Evolutionary conservation across 345 rosid species (phyloP).

Genomic region (Murraya koenigii): DNA sequence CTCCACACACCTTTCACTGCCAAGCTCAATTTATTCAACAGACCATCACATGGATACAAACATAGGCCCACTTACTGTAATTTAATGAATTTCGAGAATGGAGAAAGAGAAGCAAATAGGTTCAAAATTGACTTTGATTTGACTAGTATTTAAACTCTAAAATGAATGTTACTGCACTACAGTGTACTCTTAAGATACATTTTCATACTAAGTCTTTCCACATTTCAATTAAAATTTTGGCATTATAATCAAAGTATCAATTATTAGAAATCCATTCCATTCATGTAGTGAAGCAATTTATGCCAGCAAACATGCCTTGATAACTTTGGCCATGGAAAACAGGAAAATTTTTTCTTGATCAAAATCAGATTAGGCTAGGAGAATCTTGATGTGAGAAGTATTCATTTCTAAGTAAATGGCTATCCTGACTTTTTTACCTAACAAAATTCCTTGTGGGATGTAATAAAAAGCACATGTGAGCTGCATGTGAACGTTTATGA

Average conservation of each 20-base stretch:
- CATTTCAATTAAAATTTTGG: background rate
- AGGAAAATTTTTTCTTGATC: too few species aligned
- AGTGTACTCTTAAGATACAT: background rate
- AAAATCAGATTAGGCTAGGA: too few species aligned
- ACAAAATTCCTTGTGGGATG: too few species aligned
- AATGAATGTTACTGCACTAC: background rate
- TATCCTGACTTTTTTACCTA: too few species aligned
- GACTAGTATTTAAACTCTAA: background rate
- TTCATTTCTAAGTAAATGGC: too few species aligned
- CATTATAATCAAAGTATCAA: background rate
- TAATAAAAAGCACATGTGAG: too few species aligned
- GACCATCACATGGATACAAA: background rate
- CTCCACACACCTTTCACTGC: background rate
- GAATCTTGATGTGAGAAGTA: too few species aligned
- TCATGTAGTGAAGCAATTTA: background rate
- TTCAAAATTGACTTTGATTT: background rate
- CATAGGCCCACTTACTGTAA: background rate
- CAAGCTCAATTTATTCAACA: background rate
- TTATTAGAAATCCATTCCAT: background rate
- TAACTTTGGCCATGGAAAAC: too few species aligned
- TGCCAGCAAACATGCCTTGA: background rate
- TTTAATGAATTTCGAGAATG: background rate
- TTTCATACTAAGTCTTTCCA: background rate
- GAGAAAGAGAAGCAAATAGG: background rate
- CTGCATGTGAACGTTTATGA: too few species aligned